Evolutionary conservation across 495 filamentous ascomycete species (phyloP), one percentile per base, ranked within the genome.

Genomic region (Entonaema liquescens): DNA sequence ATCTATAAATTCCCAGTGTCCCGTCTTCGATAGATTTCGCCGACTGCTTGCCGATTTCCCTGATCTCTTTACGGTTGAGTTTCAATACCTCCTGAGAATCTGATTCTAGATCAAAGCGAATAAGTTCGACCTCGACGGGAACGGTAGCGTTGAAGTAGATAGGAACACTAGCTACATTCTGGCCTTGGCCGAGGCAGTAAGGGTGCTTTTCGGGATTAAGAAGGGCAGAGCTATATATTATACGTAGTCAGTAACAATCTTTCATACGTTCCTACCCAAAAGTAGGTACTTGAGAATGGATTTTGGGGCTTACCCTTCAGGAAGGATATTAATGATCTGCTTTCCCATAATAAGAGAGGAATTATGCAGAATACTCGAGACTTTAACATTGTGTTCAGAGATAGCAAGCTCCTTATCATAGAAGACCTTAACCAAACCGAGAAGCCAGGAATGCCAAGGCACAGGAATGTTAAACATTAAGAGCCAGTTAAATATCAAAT

Each of bases 301-400:
- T 54, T 11, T n/a, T 52, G 25, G 25, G 31, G 81, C 89, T 74
- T 78, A 94, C 89, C 95, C 95, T 85, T 99, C 95, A 2, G 95
- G 95, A 28, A 99, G 83, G 77, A 98, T 96, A 75, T 99, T 93
- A 75, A 99, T 93, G 68, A 97, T 95, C 80, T 97, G 93, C 76
- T 92, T 94, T 76, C 95, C 95, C 77, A 97, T 85, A 59, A 98
- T 97, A 73, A 97, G 86, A 6, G 95, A 97, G 1, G 92, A 85
- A 76, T 98, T 98, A 76, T 97, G 89, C 47, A 96, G 84, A 56
- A 98, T 92, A 64, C 88, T 89, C 1, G 89, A 90, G 28, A 93
- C 87, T 75, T 97, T 97, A 59, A 98, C 95, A 69, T 88, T 91
- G 50, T 89, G 87, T 77, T 97, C 95, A 4, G 91, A 92, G 72